A percentile compares a stretch with the other conserved stretches of the same genome.
phyloP scores from a whole-genome alignment of 371 early-diverging fungal species.

The Syncephalis plumigaleata region DNA sequence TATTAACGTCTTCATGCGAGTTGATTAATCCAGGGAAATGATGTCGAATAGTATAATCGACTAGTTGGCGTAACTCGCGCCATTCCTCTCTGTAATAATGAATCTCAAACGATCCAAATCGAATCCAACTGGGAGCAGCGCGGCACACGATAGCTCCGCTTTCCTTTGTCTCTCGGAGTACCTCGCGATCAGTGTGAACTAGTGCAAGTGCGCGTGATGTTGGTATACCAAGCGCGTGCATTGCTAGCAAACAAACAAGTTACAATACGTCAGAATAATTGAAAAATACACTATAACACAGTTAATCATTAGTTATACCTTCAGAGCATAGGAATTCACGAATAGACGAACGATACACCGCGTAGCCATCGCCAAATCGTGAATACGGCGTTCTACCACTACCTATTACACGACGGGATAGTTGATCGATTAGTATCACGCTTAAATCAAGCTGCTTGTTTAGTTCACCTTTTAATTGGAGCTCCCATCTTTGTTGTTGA shows the following conservation, averaged over 20 bases:
- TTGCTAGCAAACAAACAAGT: constrained; percentile 6
- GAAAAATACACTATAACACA: no score
- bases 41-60: constrained; percentile 44
- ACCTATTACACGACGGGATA: constrained; percentile 21
- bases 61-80: constrained; percentile 30
- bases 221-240: constrained; percentile 53
- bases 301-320: constrained; percentile 27
- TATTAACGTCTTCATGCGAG: constrained; percentile 15
- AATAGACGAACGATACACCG: constrained; percentile 60
- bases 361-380: constrained; percentile 75
- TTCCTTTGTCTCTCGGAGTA: constrained; percentile 53
- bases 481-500: constrained; percentile 41
- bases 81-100: constrained; percentile 47
- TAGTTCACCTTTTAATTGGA: constrained; percentile 59
- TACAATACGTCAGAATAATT: no score
- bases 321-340: constrained; percentile 79
- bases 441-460: no score
- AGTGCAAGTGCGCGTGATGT: constrained; percentile 63
- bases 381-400: constrained; percentile 78
- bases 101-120: constrained; percentile 82
- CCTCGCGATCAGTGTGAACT: constrained; percentile 34
- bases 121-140: constrained; percentile 63
- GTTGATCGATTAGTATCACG: no score
- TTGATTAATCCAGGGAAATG: constrained; percentile 9
- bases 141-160: constrained; percentile 63